Evolutionary conservation across 148 eudicot genomes (phyloP), one percentile per base, ranked within the genome.

Genomic region (Silene conica): DNA sequence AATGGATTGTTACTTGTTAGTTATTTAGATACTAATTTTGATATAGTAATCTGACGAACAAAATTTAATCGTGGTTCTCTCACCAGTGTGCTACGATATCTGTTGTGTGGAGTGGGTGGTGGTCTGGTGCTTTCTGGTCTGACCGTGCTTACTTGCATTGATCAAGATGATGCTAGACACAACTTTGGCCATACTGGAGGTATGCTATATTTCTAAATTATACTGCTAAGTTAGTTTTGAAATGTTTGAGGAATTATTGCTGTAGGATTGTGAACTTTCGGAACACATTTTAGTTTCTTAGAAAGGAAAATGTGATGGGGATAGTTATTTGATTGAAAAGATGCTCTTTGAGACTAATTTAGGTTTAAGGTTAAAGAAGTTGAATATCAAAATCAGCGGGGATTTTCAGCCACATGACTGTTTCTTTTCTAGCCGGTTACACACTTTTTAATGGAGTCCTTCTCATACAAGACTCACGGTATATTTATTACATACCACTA

Each of bases 101-200:
- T 83, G 16, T 73, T 84, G 66, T 87, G 83, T 57, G 86, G 83
- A 54, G 69, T 80, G 25, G 89, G 93, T 26, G 83, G 83, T 28
- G 69, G 66, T 75, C 79, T 87, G 68, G 73, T 87, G 19, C 68
- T 83, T 61, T 82, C 82, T 73, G 77, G 90, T 79, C 78, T 89
- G 81, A 81, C 78, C 50, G 86, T 78, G 72, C 86, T 89, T 69
- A 76, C 81, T 66, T 85, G 81, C 76, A 83, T 85, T 57, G 87
- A 87, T 73, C 90, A 87, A 86, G 86, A 82, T 80, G 85, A 80
- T 73, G 84, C 86, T 41, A 77, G 87, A 74, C 86, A 79, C 79
- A 78, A 45, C 77, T 89, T 84, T 82, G 90, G 89, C 59, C 82
- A 85, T 79, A 74, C 80, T 11, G 87, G 89, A 84, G 93, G 93